A percentile compares a stretch with the other conserved stretches of the same genome.
Conservation (phyloP, 1,139 yeast species). For the Yamadazyma membranifaciens region DNA sequence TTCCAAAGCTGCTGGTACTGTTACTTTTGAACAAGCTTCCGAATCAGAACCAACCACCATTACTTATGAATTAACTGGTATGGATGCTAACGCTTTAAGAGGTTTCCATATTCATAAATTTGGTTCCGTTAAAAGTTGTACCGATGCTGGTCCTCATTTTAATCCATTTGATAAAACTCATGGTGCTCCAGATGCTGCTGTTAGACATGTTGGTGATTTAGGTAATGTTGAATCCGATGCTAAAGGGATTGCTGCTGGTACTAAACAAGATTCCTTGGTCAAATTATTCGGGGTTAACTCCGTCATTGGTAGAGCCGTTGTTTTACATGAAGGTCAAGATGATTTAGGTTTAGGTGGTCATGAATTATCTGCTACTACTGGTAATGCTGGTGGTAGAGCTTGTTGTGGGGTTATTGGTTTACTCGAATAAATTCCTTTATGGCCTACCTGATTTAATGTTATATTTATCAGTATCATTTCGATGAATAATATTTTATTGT, state of each 20-base stretch:
- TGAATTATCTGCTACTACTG: constrained; percentile 92
- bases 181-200: constrained; percentile 90
- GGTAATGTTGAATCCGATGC: constrained; percentile 91
- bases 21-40: constrained; percentile 76
- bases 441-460: background rate
- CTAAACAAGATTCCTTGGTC: constrained; percentile 72
- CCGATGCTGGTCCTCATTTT: constrained; percentile 98
- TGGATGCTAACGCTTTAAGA: constrained; percentile 81
- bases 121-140: constrained; percentile 99
- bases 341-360: constrained; percentile 97
- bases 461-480: background rate
- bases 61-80: constrained; percentile 84
- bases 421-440: constrained; percentile 21
- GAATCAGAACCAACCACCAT: constrained; percentile 83
- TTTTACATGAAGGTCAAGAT: constrained; percentile 91
- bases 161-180: constrained; percentile 52
- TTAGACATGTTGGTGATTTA: constrained; percentile 95
- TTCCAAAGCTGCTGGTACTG: constrained; percentile 81
- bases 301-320: constrained; percentile 92
- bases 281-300: constrained; percentile 84
- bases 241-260: constrained; percentile 85
- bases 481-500: background rate
- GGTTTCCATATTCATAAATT: constrained; percentile 98
- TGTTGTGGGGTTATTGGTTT: constrained; percentile 99
- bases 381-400: constrained; percentile 98